A percentile compares a stretch with the other conserved stretches of the same genome.
phyloP scores from a whole-genome alignment of 441 rosid genomes.

The Sinapis alba region DNA sequence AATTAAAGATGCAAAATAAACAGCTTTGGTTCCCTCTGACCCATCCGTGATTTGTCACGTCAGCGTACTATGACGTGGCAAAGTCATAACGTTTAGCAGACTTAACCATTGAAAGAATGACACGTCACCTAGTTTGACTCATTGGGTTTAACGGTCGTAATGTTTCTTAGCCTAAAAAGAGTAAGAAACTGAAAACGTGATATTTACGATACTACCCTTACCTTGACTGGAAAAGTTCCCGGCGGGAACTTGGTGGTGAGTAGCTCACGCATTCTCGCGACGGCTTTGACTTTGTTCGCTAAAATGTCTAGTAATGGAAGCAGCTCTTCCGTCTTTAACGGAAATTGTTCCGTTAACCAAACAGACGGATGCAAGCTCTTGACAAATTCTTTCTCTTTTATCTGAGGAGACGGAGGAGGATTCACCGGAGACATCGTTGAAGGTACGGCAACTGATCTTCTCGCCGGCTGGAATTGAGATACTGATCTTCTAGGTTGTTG shows the following conservation, averaged over 20 bases:
- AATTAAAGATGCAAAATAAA: constrained; percentile 24
- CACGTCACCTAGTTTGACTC: constrained; percentile 19
- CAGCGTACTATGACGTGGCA: constrained; percentile 28
- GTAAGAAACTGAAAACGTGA: constrained; percentile 13
- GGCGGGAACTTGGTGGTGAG: constrained; percentile 94
- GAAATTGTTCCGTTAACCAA: constrained; percentile 95
- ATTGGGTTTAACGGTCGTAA: constrained; percentile 35
- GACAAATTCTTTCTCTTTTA: constrained; percentile 87
- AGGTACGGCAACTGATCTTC: constrained; percentile 46
- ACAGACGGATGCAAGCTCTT: constrained; percentile 80
- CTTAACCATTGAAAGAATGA: neutral
- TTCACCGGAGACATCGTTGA: constrained; percentile 33
- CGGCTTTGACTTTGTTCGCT: constrained; percentile 94
- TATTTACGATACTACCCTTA: constrained; percentile 37
- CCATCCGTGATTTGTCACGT: constrained; percentile 32
- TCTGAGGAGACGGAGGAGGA: constrained; percentile 62
- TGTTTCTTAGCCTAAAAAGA: constrained; percentile 35
- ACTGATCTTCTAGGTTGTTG: constrained; percentile 49
- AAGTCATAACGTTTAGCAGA: neutral
- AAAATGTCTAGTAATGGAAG: constrained; percentile 90
- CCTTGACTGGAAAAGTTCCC: constrained; percentile 97
- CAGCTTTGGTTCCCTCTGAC: constrained; percentile 20
- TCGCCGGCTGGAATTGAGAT: constrained; percentile 39
- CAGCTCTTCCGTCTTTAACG: constrained; percentile 85
- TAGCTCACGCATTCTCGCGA: constrained; percentile 80